phyloP scores from a whole-genome alignment of 805 yeast genomes.

The Cyberlindnera americana region DNA sequence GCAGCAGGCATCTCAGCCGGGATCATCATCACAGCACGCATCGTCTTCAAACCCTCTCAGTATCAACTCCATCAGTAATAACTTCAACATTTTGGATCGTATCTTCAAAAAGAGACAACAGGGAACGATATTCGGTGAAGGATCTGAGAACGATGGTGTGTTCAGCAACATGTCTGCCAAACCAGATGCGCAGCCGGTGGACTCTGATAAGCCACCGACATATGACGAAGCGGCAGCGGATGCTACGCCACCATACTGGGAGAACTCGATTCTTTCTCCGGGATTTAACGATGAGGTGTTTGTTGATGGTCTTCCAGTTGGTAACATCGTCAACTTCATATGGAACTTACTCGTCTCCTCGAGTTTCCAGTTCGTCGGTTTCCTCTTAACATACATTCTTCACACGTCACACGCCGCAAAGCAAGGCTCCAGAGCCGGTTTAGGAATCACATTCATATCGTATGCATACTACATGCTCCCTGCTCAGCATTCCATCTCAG shows the following conservation, averaged over 20 bases:
- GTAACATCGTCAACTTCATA: constrained; percentile 77
- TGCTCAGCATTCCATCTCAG: constrained; percentile 28
- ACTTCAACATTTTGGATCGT: constrained; percentile 38
- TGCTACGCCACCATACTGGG: constrained; percentile 96
- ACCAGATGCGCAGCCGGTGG: constrained; percentile 49
- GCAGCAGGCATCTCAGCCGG: constrained; percentile 5
- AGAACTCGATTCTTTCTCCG: constrained; percentile 76
- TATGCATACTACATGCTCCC: constrained; percentile 62
- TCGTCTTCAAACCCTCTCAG: constrained; percentile 1
- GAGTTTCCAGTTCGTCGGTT: constrained; percentile 94
- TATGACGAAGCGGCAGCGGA: constrained; percentile 96
- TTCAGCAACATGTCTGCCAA: constrained; percentile 90
- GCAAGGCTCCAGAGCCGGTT: constrained; percentile 89
- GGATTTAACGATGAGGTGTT: constrained; percentile 80
- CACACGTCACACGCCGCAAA: constrained; percentile 98
- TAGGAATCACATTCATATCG: constrained; percentile 78
- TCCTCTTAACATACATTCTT: constrained; percentile 79
- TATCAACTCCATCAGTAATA: constrained; percentile 29
- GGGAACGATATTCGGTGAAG: constrained; percentile 16
- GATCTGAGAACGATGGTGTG: constrained; percentile 75
- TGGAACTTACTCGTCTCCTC: constrained; percentile 89
- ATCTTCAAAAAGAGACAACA: constrained; percentile 27
- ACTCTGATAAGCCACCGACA: constrained; percentile 67
- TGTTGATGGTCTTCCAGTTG: constrained; percentile 95
- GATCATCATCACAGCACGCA: neutral